Percentiles rank a stretch among this genome's conserved stretches.
phyloP scores from a whole-genome alignment of 768 basidiomycete genomes.

The Clathrus columnatus region DNA sequence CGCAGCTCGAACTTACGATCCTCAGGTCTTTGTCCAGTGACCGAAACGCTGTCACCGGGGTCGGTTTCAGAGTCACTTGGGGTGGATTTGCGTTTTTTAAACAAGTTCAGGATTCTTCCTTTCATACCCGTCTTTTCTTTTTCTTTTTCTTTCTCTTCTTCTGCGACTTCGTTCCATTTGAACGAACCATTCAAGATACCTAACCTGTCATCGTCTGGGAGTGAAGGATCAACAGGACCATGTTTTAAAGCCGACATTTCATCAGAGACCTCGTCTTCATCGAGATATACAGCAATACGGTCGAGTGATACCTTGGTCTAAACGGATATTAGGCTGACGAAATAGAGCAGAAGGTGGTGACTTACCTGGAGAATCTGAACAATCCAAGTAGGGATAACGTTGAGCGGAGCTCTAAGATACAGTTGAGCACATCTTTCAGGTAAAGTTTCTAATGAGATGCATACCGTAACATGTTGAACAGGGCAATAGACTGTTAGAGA shows the following conservation, averaged over 20 bases:
- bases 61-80: neutral
- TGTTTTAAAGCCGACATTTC: conserved; percentile 59
- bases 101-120: neutral
- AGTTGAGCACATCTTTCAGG: neutral
- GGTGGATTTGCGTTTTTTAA: neutral
- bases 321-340: neutral
- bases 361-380: conserved; percentile 61
- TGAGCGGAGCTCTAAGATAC: conserved; percentile 48
- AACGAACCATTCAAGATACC: conserved; percentile 53
- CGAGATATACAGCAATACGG: conserved; percentile 58
- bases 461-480: conserved; percentile 82
- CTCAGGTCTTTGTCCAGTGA: conserved; percentile 8
- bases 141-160: conserved; percentile 20
- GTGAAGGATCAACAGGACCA: conserved; percentile 18
- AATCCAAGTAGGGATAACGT: conserved; percentile 72
- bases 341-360: neutral
- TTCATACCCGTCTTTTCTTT: conserved; percentile 1
- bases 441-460: conserved; percentile 7
- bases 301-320: conserved; percentile 56
- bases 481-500: conserved; percentile 49
- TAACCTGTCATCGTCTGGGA: conserved; percentile 33
- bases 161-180: conserved; percentile 52
- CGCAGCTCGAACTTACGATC: conserved; percentile 57
- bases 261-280: conserved; percentile 61
- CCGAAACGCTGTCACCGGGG: conserved; percentile 6